Base-by-base conservation (phyloP, 2,329 filamentous ascomycete species). In the Arachnomyces sp. region DNA sequence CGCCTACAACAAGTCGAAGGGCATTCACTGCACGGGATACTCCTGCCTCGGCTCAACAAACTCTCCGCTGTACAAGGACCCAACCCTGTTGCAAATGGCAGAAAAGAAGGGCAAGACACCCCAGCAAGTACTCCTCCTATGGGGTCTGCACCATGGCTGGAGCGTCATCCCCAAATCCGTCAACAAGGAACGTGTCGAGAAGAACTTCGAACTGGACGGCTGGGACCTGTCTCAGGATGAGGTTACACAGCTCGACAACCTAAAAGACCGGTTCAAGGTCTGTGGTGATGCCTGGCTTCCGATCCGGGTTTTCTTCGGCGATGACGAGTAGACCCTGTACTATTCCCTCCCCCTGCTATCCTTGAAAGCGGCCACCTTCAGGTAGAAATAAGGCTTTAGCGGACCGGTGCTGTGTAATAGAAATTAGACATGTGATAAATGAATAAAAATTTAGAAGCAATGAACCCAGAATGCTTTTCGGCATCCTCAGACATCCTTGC, bases 201-300 rank as follows among this genome's bases (percentile, higher is more conserved):
- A 53, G 15, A 72, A 72, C 39, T 45, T 69, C 7, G 63, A 65
- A 25, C 21, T 25, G 5, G 21, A 25, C 9, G 21, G 82, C 39
- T 90, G 80, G 78, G 70, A 77, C 44, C 66, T 93, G 62, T 81
- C 75, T 3, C 73, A 75, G 3, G 84, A 86, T 34, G 86, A 94
- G 68, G 62, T 90, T 37, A 71, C 74, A 52, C 69, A 75, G 62
- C 71, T 94, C 36, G 78, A 78, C 54, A 74, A 66, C 53, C 73
- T 90, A 40, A 71, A 75, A 54, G 82, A 85, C 45, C 77, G 86
- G 37, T 90, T 89, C 74, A 93, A 88, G 77, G 81, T 87, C 46
- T 92, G 84, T 56, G 75, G 74, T 28, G 86, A 90, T 58, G 65
- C 57, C 18, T 90, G 83, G 80, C 52, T 67, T 39, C 85, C 84